Percentiles rank a stretch among this genome's conserved stretches.
Evolutionary conservation across 2,329 filamentous ascomycete species (phyloP).

Genomic region (Talaromyces piceae): DNA sequence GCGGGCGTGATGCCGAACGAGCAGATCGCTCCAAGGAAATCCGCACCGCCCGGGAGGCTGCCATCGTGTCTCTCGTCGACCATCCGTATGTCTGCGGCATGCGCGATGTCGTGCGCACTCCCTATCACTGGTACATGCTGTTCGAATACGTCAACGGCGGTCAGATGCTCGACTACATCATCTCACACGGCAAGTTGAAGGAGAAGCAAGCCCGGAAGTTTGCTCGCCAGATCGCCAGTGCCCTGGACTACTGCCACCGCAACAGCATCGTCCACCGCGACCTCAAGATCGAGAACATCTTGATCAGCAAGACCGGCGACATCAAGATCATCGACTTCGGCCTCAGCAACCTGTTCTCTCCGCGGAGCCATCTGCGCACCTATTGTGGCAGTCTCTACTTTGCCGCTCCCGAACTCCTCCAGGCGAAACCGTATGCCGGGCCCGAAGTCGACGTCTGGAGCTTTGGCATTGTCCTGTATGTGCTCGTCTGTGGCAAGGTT

Average conservation of each 20-base stretch:
- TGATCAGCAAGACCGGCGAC: constrained; percentile 97
- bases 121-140: constrained; percentile 99
- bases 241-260: constrained; percentile 92
- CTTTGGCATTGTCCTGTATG: constrained; percentile 96
- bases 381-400: constrained; percentile 98
- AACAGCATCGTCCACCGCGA: constrained; percentile 98
- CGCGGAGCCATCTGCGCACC: constrained; percentile 77
- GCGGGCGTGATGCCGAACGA: constrained; percentile 67
- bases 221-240: constrained; percentile 91
- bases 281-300: constrained; percentile 97
- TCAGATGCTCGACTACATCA: constrained; percentile 99
- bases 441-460: constrained; percentile 98
- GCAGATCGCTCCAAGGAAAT: constrained; percentile 96
- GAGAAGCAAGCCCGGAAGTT: constrained; percentile 98
- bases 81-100: constrained; percentile 96
- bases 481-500: constrained; percentile 93
- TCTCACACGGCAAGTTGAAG: constrained; percentile 93
- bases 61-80: constrained; percentile 87
- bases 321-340: constrained; percentile 99
- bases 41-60: constrained; percentile 86
- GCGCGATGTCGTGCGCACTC: constrained; percentile 88
- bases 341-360: constrained; percentile 90
- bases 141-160: constrained; percentile 98
- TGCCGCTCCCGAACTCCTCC: constrained; percentile 86
- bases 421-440: constrained; percentile 88